phyloP scores from a whole-genome alignment of 108 stramenopile genomes.

The Conticribra weissflogii region DNA sequence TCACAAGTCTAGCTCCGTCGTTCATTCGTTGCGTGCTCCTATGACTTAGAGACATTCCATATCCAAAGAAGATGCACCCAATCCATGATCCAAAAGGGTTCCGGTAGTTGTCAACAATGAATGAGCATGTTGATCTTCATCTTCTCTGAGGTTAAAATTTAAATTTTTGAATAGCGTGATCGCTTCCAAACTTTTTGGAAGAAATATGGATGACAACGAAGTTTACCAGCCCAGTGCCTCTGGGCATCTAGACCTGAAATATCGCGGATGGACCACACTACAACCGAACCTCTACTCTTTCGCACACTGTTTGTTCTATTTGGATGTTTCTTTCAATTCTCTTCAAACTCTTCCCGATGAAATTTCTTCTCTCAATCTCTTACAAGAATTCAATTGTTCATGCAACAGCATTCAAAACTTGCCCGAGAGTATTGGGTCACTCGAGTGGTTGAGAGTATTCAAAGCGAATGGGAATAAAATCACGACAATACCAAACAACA shows the following conservation, averaged over 20 bases:
- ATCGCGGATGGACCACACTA: conserved; percentile 22
- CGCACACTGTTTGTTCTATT: conserved; percentile 7
- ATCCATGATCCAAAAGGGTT: no score
- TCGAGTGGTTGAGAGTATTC: conserved; percentile 21
- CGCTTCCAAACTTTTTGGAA: no score
- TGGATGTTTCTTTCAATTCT: conserved; percentile 44
- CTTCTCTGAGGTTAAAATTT: no score
- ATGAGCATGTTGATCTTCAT: no score
- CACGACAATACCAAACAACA: conserved; percentile 14
- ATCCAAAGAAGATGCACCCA: no score
- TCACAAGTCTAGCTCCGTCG: no score
- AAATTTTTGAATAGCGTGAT: no score
- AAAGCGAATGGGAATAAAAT: conserved; percentile 37
- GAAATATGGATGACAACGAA: conserved; percentile 45
- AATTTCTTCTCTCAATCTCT: conserved; percentile 14
- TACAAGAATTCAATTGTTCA: conserved; percentile 30
- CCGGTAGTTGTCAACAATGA: no score
- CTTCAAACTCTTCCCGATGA: conserved; percentile 25
- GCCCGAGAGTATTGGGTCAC: conserved; percentile 19
- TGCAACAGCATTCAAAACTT: conserved; percentile 33
- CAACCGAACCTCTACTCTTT: conserved; percentile 24
- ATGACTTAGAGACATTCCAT: no score
- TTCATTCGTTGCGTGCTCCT: no score
- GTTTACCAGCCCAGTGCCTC: conserved; percentile 21
- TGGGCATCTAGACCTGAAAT: conserved; percentile 38